A percentile compares a stretch with the other conserved stretches of the same genome.
Conservation (phyloP, 1,284 basidiomycete species). For the Ustilago bromivora region DNA sequence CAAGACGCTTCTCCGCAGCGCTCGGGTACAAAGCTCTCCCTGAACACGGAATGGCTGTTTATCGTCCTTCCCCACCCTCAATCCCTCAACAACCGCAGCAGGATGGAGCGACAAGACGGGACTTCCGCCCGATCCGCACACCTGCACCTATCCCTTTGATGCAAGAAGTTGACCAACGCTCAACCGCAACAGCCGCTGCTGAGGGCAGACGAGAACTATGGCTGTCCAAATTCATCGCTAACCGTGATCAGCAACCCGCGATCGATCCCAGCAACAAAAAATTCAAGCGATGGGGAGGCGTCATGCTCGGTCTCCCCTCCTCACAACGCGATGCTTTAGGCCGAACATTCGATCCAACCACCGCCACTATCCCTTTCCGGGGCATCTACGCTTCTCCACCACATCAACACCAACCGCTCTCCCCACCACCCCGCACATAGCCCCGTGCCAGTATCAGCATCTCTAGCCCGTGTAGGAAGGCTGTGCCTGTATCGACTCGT, state of each 20-base stretch:
- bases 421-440: conserved; percentile 27
- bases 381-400: conserved; percentile 10
- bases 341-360: conserved; percentile 12
- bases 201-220: conserved; percentile 38
- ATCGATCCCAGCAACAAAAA: not conserved
- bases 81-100: not conserved
- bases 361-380: not conserved
- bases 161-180: conserved; percentile 18
- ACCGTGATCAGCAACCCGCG: conserved; percentile 9
- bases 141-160: conserved; percentile 17
- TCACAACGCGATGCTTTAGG: conserved; percentile 10
- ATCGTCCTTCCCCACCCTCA: not conserved
- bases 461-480: not conserved
- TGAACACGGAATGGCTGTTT: conserved; percentile 21
- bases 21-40: conserved; percentile 30
- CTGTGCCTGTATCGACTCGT: too few relatives aligned
- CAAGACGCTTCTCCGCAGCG: conserved; percentile 16
- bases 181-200: conserved; percentile 27
- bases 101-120: not conserved
- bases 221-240: conserved; percentile 35
- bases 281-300: conserved; percentile 18
- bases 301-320: conserved; percentile 22
- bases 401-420: conserved; percentile 12
- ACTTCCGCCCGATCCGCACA: conserved; percentile 3
- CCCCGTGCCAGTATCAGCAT: conserved; percentile 31